Percentiles rank a stretch among this genome's conserved stretches.
Conservation (phyloP, 1,139 yeast genomes). For the Candida sp. region DNA sequence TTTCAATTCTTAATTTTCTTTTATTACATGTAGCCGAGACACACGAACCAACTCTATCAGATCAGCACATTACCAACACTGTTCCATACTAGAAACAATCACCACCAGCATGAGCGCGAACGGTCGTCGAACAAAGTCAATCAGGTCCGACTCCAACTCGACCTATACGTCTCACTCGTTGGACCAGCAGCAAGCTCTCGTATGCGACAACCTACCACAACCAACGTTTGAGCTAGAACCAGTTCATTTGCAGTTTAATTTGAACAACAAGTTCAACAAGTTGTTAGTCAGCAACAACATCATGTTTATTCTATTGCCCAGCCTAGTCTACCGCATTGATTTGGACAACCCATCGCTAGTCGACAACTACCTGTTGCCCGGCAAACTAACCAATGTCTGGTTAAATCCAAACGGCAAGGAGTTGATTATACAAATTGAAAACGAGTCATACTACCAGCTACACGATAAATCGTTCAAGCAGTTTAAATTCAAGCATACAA, state of each 20-base stretch:
- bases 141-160: conserved; percentile 7
- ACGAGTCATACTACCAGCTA: conserved; percentile 29
- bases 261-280: conserved; percentile 28
- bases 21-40: neutral
- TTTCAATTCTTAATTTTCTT: too few relatives aligned
- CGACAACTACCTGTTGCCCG: conserved; percentile 28
- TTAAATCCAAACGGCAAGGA: conserved; percentile 43
- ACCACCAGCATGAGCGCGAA: neutral
- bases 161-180: conserved; percentile 16
- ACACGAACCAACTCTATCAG: too few relatives aligned
- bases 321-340: conserved; percentile 34
- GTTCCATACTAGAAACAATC: too few relatives aligned
- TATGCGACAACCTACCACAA: conserved; percentile 17
- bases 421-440: conserved; percentile 33
- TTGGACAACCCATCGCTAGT: conserved; percentile 42
- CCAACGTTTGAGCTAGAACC: conserved; percentile 42
- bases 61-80: neutral
- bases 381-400: conserved; percentile 35
- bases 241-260: conserved; percentile 46
- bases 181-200: conserved; percentile 15
- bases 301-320: conserved; percentile 36
- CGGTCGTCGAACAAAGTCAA: conserved; percentile 2
- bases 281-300: conserved; percentile 34
- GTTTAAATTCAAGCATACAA: conserved; percentile 34
- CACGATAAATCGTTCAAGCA: conserved; percentile 36